These are phyloP conservation scores for Cucumis cinereus DNA, from an alignment of 306 rosid species.

Conservation along the genomic window DNA sequence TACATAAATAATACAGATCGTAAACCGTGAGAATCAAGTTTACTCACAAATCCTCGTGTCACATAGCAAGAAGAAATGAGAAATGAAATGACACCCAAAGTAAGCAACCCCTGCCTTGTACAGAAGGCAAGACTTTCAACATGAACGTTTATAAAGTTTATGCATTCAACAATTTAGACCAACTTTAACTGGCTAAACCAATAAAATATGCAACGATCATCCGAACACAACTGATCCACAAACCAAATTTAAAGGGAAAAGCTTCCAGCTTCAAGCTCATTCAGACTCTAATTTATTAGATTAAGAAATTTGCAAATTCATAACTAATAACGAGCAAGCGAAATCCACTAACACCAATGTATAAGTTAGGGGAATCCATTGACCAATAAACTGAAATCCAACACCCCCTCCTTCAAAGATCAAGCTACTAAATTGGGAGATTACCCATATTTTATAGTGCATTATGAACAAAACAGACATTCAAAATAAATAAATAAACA, in stretches of 20 bases:
- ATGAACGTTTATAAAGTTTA: background rate
- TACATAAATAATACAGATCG: background rate
- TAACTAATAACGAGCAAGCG: background rate
- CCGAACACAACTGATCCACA: background rate
- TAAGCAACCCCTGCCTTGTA: background rate
- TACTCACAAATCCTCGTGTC: background rate
- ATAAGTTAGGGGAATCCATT: background rate
- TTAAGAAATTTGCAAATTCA: background rate
- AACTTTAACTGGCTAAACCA: background rate
- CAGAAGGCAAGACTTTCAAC: background rate
- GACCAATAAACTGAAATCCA: background rate
- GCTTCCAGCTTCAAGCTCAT: too few species aligned
- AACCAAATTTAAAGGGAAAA: background rate
- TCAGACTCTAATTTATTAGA: background rate
- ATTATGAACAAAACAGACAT: background rate
- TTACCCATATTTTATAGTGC: background rate
- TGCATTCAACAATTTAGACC: background rate
- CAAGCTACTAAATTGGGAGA: background rate
- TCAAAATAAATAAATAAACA: background rate
- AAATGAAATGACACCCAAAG: background rate
- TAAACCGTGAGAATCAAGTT: background rate
- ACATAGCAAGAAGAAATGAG: background rate
- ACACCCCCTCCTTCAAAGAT: background rate
- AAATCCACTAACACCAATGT: background rate
- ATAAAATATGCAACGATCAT: background rate